These are phyloP conservation scores for Aegilops sharonensis DNA, from an alignment of 176 grass and related monocot species.

Conservation along the genomic window DNA sequence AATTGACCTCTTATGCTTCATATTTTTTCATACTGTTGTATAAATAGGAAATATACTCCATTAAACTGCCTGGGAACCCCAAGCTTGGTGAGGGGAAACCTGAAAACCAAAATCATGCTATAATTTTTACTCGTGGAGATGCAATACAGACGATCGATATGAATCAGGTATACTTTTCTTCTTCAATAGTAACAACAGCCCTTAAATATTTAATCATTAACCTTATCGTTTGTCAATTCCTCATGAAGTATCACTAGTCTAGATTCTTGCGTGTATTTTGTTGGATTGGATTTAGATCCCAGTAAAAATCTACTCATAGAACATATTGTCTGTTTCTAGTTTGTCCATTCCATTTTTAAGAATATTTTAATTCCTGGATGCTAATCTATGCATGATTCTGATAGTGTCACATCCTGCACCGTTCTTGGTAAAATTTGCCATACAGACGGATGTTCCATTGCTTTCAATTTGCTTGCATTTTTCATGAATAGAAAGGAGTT, in stretches of 20 bases:
- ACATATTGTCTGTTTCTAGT: not conserved
- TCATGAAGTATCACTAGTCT: not conserved
- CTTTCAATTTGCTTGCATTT: constrained; percentile 2
- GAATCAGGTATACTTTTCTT: constrained; percentile 70
- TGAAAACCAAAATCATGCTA: constrained; percentile 98
- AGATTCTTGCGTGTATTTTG: not conserved
- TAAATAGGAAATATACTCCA: constrained; percentile 89
- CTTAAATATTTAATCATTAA: not conserved
- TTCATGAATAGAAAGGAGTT: not conserved
- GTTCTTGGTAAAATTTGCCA: not conserved
- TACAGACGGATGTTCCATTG: not conserved
- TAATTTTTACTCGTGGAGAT: constrained; percentile 94
- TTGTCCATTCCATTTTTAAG: not conserved
- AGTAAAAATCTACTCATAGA: not conserved
- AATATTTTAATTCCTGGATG: not conserved
- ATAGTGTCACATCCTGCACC: not conserved
- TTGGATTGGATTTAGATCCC: not conserved
- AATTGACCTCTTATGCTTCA: constrained; percentile 19
- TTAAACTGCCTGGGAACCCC: constrained; percentile 92
- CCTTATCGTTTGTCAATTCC: not conserved
- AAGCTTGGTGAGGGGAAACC: constrained; percentile 98
- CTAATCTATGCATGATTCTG: constrained; percentile 7
- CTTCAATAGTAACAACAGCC: not conserved
- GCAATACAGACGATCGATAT: constrained; percentile 96
- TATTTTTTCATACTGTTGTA: constrained; percentile 9